Evolutionary conservation across 495 filamentous ascomycete species (phyloP), one percentile per base, ranked within the genome.

Genomic region (Penicillium arizonense): DNA sequence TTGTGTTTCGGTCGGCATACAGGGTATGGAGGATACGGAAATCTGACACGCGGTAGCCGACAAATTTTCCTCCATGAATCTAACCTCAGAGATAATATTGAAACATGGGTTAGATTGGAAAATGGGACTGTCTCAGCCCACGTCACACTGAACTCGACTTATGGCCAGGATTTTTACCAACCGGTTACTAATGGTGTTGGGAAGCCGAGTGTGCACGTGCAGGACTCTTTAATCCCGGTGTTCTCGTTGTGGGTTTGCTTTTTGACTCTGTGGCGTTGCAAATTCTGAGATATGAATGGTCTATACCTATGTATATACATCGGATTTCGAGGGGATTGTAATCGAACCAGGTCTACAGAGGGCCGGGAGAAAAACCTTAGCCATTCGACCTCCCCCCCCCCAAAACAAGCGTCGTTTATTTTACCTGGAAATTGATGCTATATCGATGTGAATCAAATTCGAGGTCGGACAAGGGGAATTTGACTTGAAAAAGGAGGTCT

Each of bases 21-120:
- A 0, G 87, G 87, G 6, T 90, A 88, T 50, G 87, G 87, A 0
- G 87, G 87, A 0, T 90, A 91, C 53, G 83, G 86, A 0, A 74
- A 70, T 50, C 84, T 81, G 76, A 77, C 76, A 6, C 75, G 86
- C 0, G 87, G 87, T 0, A 72, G 74, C 11, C 70, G 87, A 6
- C 82, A 86, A 52, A 66, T 9, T 9, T 56, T 74, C 1, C 62
- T 87, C 14, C 64, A 72, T 24, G 66, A 79, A 8, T 50, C 57
- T 16, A 59, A 56, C 21, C 38, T 71, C 1, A 44, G 37, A 5
- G 55, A 74, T 28, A 69, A 68, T 14, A 63, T 84, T 2, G 75
- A 85, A 36, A 87, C 86, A 0, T 89, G 83, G 79, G 76, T 89
- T 44, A 73, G 83, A 23, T 70, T 91, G 38, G 87, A 90, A 61